Conservation (phyloP, 345 rosid genomes). For the Salix viminalis region DNA sequence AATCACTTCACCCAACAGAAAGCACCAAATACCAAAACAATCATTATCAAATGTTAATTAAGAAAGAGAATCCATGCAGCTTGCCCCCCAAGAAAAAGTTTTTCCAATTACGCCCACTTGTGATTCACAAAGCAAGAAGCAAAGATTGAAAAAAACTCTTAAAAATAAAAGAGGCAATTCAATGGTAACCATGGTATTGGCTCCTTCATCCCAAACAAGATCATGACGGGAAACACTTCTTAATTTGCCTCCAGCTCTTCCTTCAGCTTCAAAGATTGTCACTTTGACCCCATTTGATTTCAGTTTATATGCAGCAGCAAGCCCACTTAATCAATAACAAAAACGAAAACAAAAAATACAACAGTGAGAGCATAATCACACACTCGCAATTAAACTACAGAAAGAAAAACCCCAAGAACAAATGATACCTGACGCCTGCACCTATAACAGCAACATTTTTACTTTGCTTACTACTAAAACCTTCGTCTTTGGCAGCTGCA, state of each 20-base stretch:
- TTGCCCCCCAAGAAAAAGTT: too few relatives aligned
- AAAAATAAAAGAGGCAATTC: neutral
- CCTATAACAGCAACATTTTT: constrained; percentile 77
- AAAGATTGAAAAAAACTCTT: neutral
- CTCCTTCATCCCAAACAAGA: constrained; percentile 91
- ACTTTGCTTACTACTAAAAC: neutral
- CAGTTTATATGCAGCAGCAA: constrained; percentile 90
- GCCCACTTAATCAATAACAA: constrained; percentile 46
- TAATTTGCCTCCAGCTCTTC: constrained; percentile 77
- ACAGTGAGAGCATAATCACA: neutral
- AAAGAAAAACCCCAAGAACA: neutral
- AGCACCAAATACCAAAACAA: neutral
- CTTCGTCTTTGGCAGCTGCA: too few relatives aligned
- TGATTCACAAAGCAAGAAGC: too few relatives aligned
- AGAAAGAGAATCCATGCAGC: neutral
- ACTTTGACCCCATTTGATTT: constrained; percentile 72
- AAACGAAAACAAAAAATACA: neutral
- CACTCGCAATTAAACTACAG: neutral
- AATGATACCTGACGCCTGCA: constrained; percentile 71
- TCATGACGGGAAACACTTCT: constrained; percentile 56
- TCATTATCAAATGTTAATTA: neutral
- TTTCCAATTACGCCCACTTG: neutral
- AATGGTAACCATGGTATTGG: constrained; percentile 73
- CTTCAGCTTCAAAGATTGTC: constrained; percentile 81
- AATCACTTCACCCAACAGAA: neutral